Base-by-base conservation (phyloP, 2,329 filamentous ascomycete species). In the Colletotrichum orchidophilum region DNA sequence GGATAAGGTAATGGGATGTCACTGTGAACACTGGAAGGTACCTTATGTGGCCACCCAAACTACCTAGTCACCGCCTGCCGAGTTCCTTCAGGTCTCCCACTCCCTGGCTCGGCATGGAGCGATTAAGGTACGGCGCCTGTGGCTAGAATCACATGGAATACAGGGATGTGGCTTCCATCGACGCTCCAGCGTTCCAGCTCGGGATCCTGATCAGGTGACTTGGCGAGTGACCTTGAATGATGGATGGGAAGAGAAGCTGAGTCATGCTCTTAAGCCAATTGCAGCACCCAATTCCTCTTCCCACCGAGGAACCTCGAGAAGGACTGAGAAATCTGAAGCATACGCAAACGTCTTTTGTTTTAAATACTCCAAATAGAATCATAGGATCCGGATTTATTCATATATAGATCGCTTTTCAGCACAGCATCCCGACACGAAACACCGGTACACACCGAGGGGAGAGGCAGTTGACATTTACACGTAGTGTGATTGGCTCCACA, bases 391-490 rank as follows among this genome's bases (percentile, higher is more conserved):
- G 15, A n/a, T 42, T 42, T 6, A 3, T n/a, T n/a, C n/a, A 42
- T 42, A 42, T 3, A n/a, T 6, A 42, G n/a, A 8, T n/a, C 0
- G 9, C 18, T n/a, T 9, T 1, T 18, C 7, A 9, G 6, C 18
- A 15, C 13, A 15, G 1, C 9, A 8, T n/a, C 15, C 18, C 39
- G n/a, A 42, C 18, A 12, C 35, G 9, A 21, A 24, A 21, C 3
- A 18, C 6, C 2, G 12, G 18, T 13, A 29, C 15, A 18, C 21
- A 12, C n/a, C 35, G 29, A 24, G 12, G 21, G 5, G 18, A 24
- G 13, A 27, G 24, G 4, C 6, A 35, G 64, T 71, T n/a, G 74
- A 72, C 13, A 71, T 64, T 61, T 75, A 74, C 6, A 71, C 70
- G 46, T 21, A 42, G 39, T 54, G 29, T 33, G 55, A 73, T 73